Base-by-base conservation (phyloP, 2,329 filamentous ascomycete genomes). In the Cryoendolithus antarcticus region DNA sequence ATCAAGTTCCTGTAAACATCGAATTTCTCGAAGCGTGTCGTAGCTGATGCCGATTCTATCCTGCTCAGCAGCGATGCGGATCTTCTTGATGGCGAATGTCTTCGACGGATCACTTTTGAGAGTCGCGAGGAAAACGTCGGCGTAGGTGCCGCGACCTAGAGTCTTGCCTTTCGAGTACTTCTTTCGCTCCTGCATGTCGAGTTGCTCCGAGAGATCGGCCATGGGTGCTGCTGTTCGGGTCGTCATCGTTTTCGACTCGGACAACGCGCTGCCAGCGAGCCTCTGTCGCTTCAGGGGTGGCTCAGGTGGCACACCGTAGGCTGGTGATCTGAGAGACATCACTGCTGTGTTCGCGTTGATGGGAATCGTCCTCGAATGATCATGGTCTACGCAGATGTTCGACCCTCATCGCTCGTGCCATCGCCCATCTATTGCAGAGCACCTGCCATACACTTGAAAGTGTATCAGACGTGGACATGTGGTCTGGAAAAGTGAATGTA, bases 81-180 rank as follows among this genome's bases (percentile, higher is more conserved):
- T 91, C 66, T 89, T 91, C 62, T 93, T 93, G 68, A 93, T 89
- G 52, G 91, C 91, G 46, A 98, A 84, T 39, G 82, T 74, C 32
- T 76, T 73, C 28, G 71, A 71, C 4, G 86, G 81, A 51, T 91
- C 77, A 43, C 65, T 59, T 46, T 79, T 75, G 34, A 91, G 72
- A 62, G 89, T 82, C 38, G 88, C 91, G 38, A 88, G 77, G 67
- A 86, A 95, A 55, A 98, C 91, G 54, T 93, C 80, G 58, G 91
- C 91, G 61, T 98, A 98, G 47, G 91, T 96, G 67, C 91, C 91
- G 63, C 93, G 86, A 60, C 91, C 91, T 44, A 98, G 76, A 58
- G 91, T 91, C 60, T 83, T 86, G 55, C 85, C 85, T 67, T 93
- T 93, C 48, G 91, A 75, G 60, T 94, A 98, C 69, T 91, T 93